Conservation (phyloP, 2,329 filamentous ascomycete species). For the Alternaria rosae region DNA sequence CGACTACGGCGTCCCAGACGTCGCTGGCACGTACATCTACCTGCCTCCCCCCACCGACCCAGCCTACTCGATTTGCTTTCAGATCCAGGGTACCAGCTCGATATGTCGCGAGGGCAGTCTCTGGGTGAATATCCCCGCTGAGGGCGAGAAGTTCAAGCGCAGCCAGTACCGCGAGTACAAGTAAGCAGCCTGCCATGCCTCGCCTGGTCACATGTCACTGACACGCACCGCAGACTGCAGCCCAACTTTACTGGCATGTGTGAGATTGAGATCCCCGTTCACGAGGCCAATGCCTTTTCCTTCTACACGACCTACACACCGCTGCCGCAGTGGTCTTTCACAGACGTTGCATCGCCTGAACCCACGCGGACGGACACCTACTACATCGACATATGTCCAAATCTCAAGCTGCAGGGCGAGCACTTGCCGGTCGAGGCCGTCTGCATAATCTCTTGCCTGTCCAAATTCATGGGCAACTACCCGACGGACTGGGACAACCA, state of each 20-base stretch:
- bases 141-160: slow-evolving; percentile 77
- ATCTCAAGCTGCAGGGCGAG: slow-evolving; percentile 74
- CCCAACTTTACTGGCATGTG: slow-evolving; percentile 93
- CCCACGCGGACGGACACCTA: slow-evolving; percentile 76
- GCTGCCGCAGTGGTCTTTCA: slow-evolving; percentile 77
- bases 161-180: slow-evolving; percentile 86
- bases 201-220: slow-evolving; percentile 10
- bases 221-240: slow-evolving; percentile 67
- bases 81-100: slow-evolving; percentile 92
- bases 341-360: slow-evolving; percentile 59
- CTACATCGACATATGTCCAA: slow-evolving; percentile 93
- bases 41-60: slow-evolving; percentile 78
- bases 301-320: slow-evolving; percentile 94
- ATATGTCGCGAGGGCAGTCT: slow-evolving; percentile 94
- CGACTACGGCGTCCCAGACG: slow-evolving; percentile 89
- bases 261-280: slow-evolving; percentile 86
- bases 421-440: slow-evolving; percentile 84
- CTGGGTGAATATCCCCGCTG: slow-evolving; percentile 92
- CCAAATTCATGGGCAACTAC: slow-evolving; percentile 97
- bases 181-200: slow-evolving; percentile 61
- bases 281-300: slow-evolving; percentile 84
- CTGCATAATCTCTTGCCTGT: slow-evolving; percentile 91
- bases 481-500: slow-evolving; percentile 90
- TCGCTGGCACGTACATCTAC: slow-evolving; percentile 90
- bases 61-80: slow-evolving; percentile 80